Evolutionary conservation across 176 grass and related monocot species (phyloP), one percentile per base, ranked within the genome.

Genomic region (Eragrostis nindensis): DNA sequence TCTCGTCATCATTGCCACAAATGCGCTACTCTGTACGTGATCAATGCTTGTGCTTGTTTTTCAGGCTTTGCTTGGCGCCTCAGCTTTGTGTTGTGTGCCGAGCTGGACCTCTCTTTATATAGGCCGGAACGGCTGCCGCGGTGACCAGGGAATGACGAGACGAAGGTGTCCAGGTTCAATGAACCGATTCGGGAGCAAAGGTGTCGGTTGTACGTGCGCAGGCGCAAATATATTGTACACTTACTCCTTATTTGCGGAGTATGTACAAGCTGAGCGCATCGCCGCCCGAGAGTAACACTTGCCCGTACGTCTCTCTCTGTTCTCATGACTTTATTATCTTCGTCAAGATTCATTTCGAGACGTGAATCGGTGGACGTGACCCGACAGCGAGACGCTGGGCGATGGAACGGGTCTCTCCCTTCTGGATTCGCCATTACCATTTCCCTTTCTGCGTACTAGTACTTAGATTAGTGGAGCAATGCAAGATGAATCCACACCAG

Each of bases 151-250:
- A 38, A 68, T 56, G 79, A 24, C 24, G 46, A 40, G 8, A 40
- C 11, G 15, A 66, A 66, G 48, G 76, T 59, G 89, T 76, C 89
- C 65, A 84, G 71, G 85, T 87, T 87, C 84, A 72, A 81, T 45
- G 89, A 84, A 84, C 50, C 76, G 11, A 43, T 16, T 38, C 0
- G 29, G 49, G 25, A 29, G 5, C 1, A 19, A 8, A 66, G 11
- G 68, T 41, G 59, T 79, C 74, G 71, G 61, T 4, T 74, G 84
- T 87, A 42, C 25, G 40, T 22, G 60, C 21, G 38, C 15, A 64
- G 7, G 1, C 5, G 16, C 64, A 0, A 1, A 11, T 18, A 18
- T 14, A 52, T 12, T 15, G 2, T 5, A 7, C 40, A 5, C 5
- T 59, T 55, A 64, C 74, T n/a, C n/a, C n/a, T n/a, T n/a, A n/a